phyloP scores from a whole-genome alignment of 495 filamentous ascomycete species.

The Talaromyces trachyspermus region DNA sequence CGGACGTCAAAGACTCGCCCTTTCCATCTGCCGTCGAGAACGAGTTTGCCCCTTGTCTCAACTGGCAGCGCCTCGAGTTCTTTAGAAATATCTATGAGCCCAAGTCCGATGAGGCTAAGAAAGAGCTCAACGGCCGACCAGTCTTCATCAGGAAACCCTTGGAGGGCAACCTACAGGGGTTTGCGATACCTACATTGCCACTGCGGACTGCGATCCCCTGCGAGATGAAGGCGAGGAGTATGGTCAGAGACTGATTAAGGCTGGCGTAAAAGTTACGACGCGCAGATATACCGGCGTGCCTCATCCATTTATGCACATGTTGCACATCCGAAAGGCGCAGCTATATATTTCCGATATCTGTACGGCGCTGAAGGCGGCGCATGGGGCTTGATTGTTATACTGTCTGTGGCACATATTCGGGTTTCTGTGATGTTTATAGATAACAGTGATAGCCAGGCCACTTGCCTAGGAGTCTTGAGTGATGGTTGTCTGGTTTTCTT shows the following conservation, averaged over 20 bases:
- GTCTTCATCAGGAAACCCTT: slow-evolving; percentile 34
- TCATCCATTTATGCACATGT: slow-evolving; percentile 44
- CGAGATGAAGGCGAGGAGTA: slow-evolving; percentile 48
- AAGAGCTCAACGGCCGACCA: too few relatives aligned
- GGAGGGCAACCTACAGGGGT: too few relatives aligned
- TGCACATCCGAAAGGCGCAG: slow-evolving; percentile 14
- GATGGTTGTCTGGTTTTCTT: too few relatives aligned
- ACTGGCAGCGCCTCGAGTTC: slow-evolving; percentile 41
- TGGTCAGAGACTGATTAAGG: slow-evolving; percentile 35
- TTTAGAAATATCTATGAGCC: slow-evolving; percentile 39
- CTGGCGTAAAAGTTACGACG: slow-evolving; percentile 37
- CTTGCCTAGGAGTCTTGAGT: too few relatives aligned
- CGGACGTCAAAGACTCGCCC: slow-evolving; percentile 39
- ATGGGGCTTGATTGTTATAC: too few relatives aligned
- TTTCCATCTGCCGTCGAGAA: slow-evolving; percentile 38
- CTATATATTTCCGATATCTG: background rate
- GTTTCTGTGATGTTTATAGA: too few relatives aligned
- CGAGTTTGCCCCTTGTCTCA: slow-evolving; percentile 35
- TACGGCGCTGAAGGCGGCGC: background rate
- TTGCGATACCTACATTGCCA: slow-evolving; percentile 40
- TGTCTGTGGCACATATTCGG: too few relatives aligned
- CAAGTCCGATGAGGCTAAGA: too few relatives aligned
- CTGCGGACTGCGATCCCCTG: slow-evolving; percentile 41
- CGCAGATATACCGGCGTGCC: slow-evolving; percentile 40
- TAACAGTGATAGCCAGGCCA: too few relatives aligned